Base-by-base conservation (phyloP, 768 basidiomycete species). In the Trametes cinnabarina region DNA sequence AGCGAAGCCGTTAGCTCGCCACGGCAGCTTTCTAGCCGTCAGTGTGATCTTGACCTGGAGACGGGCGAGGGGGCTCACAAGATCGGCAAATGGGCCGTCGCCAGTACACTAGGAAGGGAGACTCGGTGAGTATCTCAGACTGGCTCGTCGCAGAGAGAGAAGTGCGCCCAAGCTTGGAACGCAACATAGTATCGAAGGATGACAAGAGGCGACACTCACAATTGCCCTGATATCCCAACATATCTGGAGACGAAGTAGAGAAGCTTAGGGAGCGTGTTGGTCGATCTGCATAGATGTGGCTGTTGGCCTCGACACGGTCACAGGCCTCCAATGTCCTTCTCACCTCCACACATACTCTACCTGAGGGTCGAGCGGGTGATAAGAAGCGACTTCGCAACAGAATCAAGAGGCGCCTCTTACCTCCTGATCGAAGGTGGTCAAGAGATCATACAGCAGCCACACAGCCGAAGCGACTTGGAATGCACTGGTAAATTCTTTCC, bases 211-310 rank as follows among this genome's bases (percentile, higher is more conserved):
- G 20, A 12, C 17, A 48, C 63, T 51, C 42, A 63, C 63, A 52
- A 32, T 35, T 60, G 58, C 15, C 50, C 47, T 11, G 41, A 17
- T 6, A 63, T 11, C 14, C 63, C 63, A 20, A 54, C 47, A 51
- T 63, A 63, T 42, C 63, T 51, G 4, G 63, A 63, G 20, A 63
- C 34, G 41, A 63, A 57, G 35, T 60, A 63, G 25, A 63, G 56
- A 23, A 32, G 47, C 44, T 63, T 63, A 6, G 63, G 63, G 28
- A 58, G 15, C 12, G 58, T 46, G 15, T 51, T 51, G 26, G 55
- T n/a, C 22, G 63, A 63, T 26, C 63, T 63, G 40, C 50, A 39
- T 11, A 5, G 11, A 32, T 17, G 11, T 26, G 37, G 17, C 10
- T n/a, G 15, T 19, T 17, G 23, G 37, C 12, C 1, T n/a, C 11